These are phyloP conservation scores for Platanthera zijinensis DNA, from an alignment of 106 monocot genomes.

Conservation along the genomic window DNA sequence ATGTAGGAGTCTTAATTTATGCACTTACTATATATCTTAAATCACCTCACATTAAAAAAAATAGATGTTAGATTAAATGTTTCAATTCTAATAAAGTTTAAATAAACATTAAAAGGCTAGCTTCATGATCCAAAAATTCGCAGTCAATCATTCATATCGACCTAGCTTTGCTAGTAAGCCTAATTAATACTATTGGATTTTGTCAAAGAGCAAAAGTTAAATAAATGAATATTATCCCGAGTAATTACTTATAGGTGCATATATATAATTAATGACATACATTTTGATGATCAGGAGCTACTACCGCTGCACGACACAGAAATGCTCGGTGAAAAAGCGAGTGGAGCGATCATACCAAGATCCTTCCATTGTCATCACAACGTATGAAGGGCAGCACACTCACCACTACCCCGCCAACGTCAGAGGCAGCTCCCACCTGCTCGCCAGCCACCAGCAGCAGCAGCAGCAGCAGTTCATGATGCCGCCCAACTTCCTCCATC, in stretches of 20 bases:
- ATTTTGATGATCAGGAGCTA: slow-evolving; percentile 52
- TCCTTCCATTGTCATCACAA: slow-evolving; percentile 72
- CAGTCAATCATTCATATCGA: no score
- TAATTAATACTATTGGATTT: no score
- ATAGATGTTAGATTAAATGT: no score
- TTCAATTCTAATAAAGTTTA: no score
- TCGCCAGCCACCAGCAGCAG: slow-evolving; percentile 2
- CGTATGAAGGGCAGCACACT: slow-evolving; percentile 88
- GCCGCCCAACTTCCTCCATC: slow-evolving; percentile 13
- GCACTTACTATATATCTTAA: no score
- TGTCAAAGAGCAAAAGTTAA: no score
- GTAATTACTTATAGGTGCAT: neutral
- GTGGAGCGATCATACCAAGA: slow-evolving; percentile 85
- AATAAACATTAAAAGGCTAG: no score
- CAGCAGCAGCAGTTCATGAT: neutral
- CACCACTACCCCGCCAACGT: slow-evolving; percentile 61
- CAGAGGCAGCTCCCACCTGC: slow-evolving; percentile 39
- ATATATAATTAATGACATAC: neutral
- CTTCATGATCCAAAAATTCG: no score
- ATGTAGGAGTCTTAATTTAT: no score
- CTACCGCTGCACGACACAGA: slow-evolving; percentile 87
- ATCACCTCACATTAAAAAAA: no score
- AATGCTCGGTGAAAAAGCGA: slow-evolving; percentile 82
- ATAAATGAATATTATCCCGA: no score
- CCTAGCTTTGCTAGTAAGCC: no score